Base-by-base conservation (phyloP, 75 land plant genomes). In the Selaginella moellendorffii region DNA sequence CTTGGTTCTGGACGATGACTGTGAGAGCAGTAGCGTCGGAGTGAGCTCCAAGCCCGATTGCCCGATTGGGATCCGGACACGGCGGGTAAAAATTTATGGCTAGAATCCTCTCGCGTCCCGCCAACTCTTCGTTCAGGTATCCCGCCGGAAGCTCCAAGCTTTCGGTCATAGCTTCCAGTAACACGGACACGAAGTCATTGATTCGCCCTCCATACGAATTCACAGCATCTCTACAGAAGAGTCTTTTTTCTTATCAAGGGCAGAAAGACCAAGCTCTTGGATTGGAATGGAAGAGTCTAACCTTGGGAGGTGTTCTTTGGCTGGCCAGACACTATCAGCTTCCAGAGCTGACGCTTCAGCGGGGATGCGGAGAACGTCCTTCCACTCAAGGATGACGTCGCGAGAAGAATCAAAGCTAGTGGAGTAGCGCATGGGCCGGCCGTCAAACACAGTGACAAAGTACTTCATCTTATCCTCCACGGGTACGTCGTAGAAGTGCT, bases 401-500 rank as follows among this genome's bases (percentile, higher is more conserved):
- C 59, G 21, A 24, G 59, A 2, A 19, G 59, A 19, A 56, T 56
- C 25, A 56, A 56, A 56, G n/a, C 24, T 56, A 24, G 59, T 56
- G 24, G 59, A 56, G 59, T 56, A 56, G n/a, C 59, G 59, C 59
- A 56, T 56, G 8, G 59, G 59, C 2, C 59, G 21, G 59, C 17
- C 19, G n/a, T 56, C 59, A 19, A 56, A 56, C 17, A 56, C 19
- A 8, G 59, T 19, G 24, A 24, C 24, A 56, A 56, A 56, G 59
- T 56, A 56, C n/a, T 19, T 19, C 59, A 56, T 56, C 21, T 56
- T 56, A 5, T 19, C 59, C 59, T 56, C 24, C 9, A 56, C 59
- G n/a, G 59, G 59, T 8, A 56, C 59, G 59, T 56, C n/a, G 59
- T 56, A 56, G 59, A 56, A 56, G 59, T 56, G 59, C 59, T 25